Base-by-base conservation (phyloP, 1,284 basidiomycete species). In the Cutaneotrichosporon cavernicola region DNA sequence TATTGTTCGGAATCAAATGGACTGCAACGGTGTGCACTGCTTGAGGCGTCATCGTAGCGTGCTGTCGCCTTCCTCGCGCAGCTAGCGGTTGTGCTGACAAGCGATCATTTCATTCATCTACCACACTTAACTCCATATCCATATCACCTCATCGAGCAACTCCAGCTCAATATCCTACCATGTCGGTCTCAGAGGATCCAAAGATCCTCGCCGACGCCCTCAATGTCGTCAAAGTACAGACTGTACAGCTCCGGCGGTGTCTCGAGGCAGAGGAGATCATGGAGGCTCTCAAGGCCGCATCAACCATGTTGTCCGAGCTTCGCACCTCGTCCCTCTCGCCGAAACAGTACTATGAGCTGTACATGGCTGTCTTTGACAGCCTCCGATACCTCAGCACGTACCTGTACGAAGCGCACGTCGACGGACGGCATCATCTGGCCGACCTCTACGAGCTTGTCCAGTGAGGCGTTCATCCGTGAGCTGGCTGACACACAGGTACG, bases 391-490 rank as follows among this genome's bases (percentile, higher is more conserved):
- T 97, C 65, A 93, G 93, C 57, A 94, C 92, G 77, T 95, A 96
- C 80, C 87, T 97, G 66, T 92, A 91, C 74, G 95, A 97, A 66
- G 93, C 92, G 7, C 94, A 97, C 81, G 88, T 86, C 26, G 88
- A 90, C 68, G 88, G 88, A 58, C 87, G 89, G 76, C 93, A 97
- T 76, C 94, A 97, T 73, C 86, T 97, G 63, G 95, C 95, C 53
- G 95, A 97, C 84, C 84, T 97, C 58, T 97, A 97, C 81, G 95
- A 97, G 79, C 88, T 97, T 65, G 94, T 97, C 38, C 95, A 97
- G 86, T 97, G 93, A 70, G 77, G 76, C 18, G 13, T 8, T 4
- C 46, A 9, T 13, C 26, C 11, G 4, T 5, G n/a, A 26, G 16
- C 18, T 4, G 30, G 40, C 56, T 62, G 50, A 64, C 34, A 26